Percentiles rank a stretch among this genome's conserved stretches.
These are phyloP conservation scores for Graphilbum ipis-grandicollis DNA, from an alignment of 2,329 filamentous ascomycete species.

Conservation along the genomic window DNA sequence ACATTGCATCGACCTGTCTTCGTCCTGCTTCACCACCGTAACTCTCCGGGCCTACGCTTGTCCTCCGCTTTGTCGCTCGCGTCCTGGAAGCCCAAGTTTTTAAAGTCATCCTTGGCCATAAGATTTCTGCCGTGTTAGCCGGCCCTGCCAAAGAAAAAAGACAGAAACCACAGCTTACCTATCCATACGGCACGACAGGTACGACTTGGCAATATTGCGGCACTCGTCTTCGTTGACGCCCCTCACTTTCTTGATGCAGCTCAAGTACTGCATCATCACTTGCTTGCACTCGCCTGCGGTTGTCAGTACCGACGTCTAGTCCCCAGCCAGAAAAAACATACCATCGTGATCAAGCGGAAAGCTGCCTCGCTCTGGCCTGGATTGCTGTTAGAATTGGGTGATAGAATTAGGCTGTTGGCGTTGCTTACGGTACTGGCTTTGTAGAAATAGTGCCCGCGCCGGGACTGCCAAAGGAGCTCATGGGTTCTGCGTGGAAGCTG, in stretches of 20 bases:
- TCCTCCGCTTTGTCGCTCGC: constrained; percentile 10
- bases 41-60: constrained; percentile 14
- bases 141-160: no score
- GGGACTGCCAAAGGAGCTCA: constrained; percentile 13
- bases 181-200: constrained; percentile 88
- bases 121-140: constrained; percentile 48
- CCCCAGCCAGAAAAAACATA: constrained; percentile 8
- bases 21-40: constrained; percentile 18
- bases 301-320: no score
- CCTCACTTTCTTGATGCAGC: constrained; percentile 67
- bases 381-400: constrained; percentile 2
- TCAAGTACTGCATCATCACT: constrained; percentile 70
- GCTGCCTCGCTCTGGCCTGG: constrained; percentile 77
- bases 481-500: not conserved
- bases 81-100: constrained; percentile 68
- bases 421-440: constrained; percentile 18
- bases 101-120: constrained; percentile 91
- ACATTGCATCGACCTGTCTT: no score
- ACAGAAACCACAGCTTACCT: constrained; percentile 55
- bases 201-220: constrained; percentile 69
- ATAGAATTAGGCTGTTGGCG: not conserved
- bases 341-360: constrained; percentile 93
- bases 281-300: constrained; percentile 80
- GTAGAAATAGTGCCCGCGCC: constrained; percentile 11
- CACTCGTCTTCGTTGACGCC: constrained; percentile 81